Conservation (phyloP, 805 yeast genomes). For the Nakazawaea pomicola region DNA sequence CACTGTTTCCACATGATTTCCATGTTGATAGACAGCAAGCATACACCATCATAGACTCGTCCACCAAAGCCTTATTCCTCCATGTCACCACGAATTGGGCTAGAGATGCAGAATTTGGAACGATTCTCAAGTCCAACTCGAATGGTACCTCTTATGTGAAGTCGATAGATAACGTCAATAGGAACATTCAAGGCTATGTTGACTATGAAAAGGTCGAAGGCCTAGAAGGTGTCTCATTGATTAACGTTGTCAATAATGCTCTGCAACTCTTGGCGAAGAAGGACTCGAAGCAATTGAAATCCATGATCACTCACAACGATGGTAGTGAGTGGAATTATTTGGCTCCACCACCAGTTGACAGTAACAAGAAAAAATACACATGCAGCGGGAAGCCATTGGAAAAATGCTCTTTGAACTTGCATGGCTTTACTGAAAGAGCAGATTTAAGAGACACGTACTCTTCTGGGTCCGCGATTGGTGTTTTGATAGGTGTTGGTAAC, state of each 20-base stretch:
- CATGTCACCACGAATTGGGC: slow-evolving; percentile 69
- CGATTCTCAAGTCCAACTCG: slow-evolving; percentile 80
- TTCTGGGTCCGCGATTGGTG: slow-evolving; percentile 85
- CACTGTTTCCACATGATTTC: slow-evolving; percentile 68
- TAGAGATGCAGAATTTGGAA: slow-evolving; percentile 59
- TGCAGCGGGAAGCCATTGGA: slow-evolving; percentile 46
- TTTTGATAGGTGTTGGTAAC: slow-evolving; percentile 89
- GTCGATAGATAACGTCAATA: slow-evolving; percentile 65
- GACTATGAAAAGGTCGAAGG: slow-evolving; percentile 84
- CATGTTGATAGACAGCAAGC: slow-evolving; percentile 58
- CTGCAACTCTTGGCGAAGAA: slow-evolving; percentile 28
- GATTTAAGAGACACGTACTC: slow-evolving; percentile 84
- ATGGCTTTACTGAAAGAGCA: slow-evolving; percentile 82
- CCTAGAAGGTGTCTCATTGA: slow-evolving; percentile 77
- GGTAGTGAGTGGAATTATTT: slow-evolving; percentile 83
- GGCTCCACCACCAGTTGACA: slow-evolving; percentile 63
- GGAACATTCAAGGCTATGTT: slow-evolving; percentile 69
- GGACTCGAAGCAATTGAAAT: slow-evolving; percentile 50
- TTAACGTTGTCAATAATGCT: slow-evolving; percentile 63
- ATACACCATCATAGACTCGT: slow-evolving; percentile 75
- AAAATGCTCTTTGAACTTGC: slow-evolving; percentile 77
- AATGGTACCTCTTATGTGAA: slow-evolving; percentile 85
- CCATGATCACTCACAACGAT: slow-evolving; percentile 81
- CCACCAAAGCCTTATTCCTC: slow-evolving; percentile 67
- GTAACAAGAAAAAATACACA: slow-evolving; percentile 47